These are phyloP conservation scores for Thuidium tamariscinum DNA, from an alignment of 225 moss, liverwort and hornwort species.

Conservation along the genomic window DNA sequence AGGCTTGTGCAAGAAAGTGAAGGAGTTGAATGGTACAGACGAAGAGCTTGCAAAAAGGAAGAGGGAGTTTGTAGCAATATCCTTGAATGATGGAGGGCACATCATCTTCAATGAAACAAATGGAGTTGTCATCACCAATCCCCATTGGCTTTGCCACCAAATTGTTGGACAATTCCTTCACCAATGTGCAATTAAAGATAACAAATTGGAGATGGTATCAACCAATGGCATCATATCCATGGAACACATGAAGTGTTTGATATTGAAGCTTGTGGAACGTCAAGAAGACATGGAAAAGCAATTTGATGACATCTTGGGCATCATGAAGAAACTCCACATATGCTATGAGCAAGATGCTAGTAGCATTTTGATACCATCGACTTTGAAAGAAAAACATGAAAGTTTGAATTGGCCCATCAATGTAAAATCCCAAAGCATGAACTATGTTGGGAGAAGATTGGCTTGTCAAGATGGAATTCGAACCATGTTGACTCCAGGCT, in stretches of 20 bases:
- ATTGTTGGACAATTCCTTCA: neutral
- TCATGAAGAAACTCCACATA: neutral
- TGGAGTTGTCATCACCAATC: neutral
- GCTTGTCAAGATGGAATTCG: neutral
- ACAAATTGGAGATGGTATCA: neutral
- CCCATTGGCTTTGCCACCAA: neutral
- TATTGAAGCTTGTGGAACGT: neutral
- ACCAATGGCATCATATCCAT: neutral
- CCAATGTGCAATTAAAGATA: neutral
- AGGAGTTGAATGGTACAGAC: neutral
- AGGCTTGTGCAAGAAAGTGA: neutral
- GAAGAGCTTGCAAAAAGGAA: neutral
- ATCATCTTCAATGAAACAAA: neutral
- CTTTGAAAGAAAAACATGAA: neutral
- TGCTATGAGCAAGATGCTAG: neutral
- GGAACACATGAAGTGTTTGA: neutral
- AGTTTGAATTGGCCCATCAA: neutral
- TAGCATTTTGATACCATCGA: neutral
- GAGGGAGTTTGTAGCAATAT: neutral
- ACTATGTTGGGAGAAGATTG: neutral
- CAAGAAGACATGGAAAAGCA: neutral
- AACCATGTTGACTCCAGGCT: neutral
- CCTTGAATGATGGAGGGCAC: neutral
- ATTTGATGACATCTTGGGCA: neutral
- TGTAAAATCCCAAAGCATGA: accelerated